Evolutionary conservation across 2,329 filamentous ascomycete genomes (phyloP).

Genomic region (Huntiella omanensis): DNA sequence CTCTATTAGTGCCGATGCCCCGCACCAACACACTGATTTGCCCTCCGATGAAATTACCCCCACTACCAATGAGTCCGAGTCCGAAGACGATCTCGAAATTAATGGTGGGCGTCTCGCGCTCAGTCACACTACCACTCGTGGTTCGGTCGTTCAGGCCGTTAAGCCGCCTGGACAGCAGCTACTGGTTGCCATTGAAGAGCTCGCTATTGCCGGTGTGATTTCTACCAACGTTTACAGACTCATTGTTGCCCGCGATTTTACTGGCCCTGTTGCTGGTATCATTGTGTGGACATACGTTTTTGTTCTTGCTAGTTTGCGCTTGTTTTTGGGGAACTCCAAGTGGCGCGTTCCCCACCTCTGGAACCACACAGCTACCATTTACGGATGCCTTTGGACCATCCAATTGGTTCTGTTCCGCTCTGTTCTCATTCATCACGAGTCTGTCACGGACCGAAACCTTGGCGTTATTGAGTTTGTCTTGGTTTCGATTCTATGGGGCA

Average conservation of each 20-base stretch:
- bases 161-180: conserved; percentile 55
- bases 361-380: conserved; percentile 82
- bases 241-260: conserved; percentile 30
- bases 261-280: conserved; percentile 44
- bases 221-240: conserved; percentile 49
- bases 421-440: conserved; percentile 57
- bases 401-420: conserved; percentile 66
- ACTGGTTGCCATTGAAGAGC: conserved; percentile 53
- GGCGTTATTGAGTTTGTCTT: conserved; percentile 58
- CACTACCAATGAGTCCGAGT: conserved; percentile 32
- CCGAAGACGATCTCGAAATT: conserved; percentile 37
- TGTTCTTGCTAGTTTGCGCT: conserved; percentile 50
- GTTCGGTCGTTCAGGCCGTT: conserved; percentile 52
- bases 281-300: conserved; percentile 67
- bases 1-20: conserved; percentile 12
- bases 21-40: conserved; percentile 31
- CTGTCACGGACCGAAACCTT: conserved; percentile 41
- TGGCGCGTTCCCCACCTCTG: conserved; percentile 57
- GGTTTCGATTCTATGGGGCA: conserved; percentile 51
- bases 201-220: conserved; percentile 54
- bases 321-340: conserved; percentile 46
- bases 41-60: conserved; percentile 25
- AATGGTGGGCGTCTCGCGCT: conserved; percentile 37
- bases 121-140: conserved; percentile 40
- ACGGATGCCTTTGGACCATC: conserved; percentile 66